Conservation (phyloP, 2,329 filamentous ascomycete species). For the Leptographium galeiforme region DNA sequence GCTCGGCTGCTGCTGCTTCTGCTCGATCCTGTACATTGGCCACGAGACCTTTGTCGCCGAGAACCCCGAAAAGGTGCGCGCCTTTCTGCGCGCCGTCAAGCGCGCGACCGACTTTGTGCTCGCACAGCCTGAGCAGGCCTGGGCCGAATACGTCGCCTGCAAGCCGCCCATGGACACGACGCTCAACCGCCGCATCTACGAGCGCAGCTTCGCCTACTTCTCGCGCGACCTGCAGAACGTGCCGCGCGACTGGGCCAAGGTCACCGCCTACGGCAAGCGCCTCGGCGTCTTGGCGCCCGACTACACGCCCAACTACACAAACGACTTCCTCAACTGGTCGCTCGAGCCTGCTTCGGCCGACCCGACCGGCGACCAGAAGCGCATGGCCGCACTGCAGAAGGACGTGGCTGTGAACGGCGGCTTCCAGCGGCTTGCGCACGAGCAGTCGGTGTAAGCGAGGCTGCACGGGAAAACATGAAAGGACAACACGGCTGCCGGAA, state of each 20-base stretch:
- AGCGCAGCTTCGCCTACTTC: constrained; percentile 67
- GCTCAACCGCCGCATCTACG: constrained; percentile 67
- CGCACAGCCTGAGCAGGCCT: constrained; percentile 46
- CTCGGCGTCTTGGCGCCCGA: constrained; percentile 49
- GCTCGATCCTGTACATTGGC: constrained; percentile 67
- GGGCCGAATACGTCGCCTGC: constrained; percentile 55
- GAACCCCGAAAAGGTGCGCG: constrained; percentile 50
- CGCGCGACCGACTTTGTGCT: constrained; percentile 61
- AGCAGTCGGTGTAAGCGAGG: neutral
- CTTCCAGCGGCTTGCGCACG: constrained; percentile 32
- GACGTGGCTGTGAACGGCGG: constrained; percentile 52
- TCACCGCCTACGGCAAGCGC: constrained; percentile 63
- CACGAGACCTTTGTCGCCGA: constrained; percentile 57
- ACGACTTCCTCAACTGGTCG: constrained; percentile 53
- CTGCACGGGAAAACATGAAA: too few relatives aligned
- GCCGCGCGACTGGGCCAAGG: constrained; percentile 61
- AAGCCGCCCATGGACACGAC: constrained; percentile 56
- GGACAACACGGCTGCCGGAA: too few relatives aligned
- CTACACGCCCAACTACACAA: constrained; percentile 65
- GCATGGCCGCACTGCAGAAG: constrained; percentile 56
- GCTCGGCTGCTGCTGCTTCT: constrained; percentile 75
- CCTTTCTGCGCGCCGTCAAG: constrained; percentile 63
- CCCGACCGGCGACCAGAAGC: constrained; percentile 60
- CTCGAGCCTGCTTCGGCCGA: constrained; percentile 51
- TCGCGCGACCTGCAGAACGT: constrained; percentile 48